Percentiles rank a stretch among this genome's conserved stretches.
Evolutionary conservation across 768 basidiomycete genomes (phyloP).

Genomic region (Suillus subalutaceus): DNA sequence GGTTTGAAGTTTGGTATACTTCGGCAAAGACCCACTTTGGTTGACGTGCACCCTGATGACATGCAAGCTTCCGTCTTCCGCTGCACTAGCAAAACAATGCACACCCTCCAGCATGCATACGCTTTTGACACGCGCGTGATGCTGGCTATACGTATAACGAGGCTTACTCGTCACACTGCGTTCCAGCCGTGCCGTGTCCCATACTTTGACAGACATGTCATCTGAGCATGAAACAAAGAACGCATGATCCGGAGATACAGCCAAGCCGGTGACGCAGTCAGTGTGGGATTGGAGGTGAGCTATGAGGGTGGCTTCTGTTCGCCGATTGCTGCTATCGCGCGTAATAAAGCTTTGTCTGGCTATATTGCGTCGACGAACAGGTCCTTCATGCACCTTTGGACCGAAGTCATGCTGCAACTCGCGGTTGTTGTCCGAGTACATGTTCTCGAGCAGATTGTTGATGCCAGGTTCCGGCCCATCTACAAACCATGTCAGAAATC

Average conservation of each 20-base stretch:
- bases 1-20: conserved; percentile 78
- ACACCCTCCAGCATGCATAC: conserved; percentile 85
- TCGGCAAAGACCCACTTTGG: conserved; percentile 69
- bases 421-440: conserved; percentile 85
- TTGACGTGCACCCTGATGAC: conserved; percentile 81
- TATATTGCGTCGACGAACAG: conserved; percentile 75
- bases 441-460: conserved; percentile 83
- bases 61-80: conserved; percentile 82
- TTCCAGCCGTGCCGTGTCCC: conserved; percentile 92
- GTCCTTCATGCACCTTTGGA: conserved; percentile 81
- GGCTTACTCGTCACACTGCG: conserved; percentile 91
- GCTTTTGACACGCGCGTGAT: conserved; percentile 66
- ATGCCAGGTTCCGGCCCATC: conserved; percentile 92
- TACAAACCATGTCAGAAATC: conserved; percentile 32
- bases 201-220: conserved; percentile 91
- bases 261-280: conserved; percentile 76
- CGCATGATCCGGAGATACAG: conserved; percentile 89
- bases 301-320: conserved; percentile 78
- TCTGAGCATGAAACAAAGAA: conserved; percentile 96
- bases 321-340: conserved; percentile 62
- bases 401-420: conserved; percentile 93
- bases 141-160: conserved; percentile 68
- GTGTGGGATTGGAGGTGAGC: conserved; percentile 85
- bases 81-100: conserved; percentile 89
- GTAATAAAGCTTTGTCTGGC: conserved; percentile 67